Conservation (phyloP, 371 early-diverging fungal genomes). For the Umbelopsis sp. region DNA sequence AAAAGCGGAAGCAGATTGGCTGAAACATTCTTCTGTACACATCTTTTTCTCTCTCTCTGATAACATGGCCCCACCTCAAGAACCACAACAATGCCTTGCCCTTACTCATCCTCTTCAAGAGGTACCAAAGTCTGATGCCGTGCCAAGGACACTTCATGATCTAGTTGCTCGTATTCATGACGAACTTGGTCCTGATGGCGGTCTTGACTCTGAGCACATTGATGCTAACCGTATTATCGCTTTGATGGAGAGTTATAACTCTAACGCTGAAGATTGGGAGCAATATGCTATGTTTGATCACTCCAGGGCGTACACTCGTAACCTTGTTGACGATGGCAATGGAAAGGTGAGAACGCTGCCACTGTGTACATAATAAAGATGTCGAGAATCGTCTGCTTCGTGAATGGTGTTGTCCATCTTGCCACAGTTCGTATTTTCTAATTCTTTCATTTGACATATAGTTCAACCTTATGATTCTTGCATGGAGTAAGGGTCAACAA, state of each 20-base stretch:
- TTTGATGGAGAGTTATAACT: slow-evolving; percentile 68
- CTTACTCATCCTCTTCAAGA: background rate
- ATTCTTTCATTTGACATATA: slow-evolving; percentile 20
- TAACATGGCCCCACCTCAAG: slow-evolving; percentile 14
- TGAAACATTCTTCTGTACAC: slow-evolving; percentile 15
- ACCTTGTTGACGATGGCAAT: slow-evolving; percentile 91
- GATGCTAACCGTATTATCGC: slow-evolving; percentile 61
- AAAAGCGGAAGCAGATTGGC: background rate
- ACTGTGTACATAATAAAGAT: background rate
- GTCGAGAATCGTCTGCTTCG: background rate
- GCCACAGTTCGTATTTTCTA: background rate
- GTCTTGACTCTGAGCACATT: slow-evolving; percentile 63
- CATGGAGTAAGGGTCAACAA: slow-evolving; percentile 81
- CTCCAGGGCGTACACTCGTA: slow-evolving; percentile 76
- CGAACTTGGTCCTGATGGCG: slow-evolving; percentile 49
- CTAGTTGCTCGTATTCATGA: slow-evolving; percentile 49
- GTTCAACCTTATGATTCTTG: slow-evolving; percentile 91
- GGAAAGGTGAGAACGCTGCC: slow-evolving; percentile 57
- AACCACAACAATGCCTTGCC: slow-evolving; percentile 4
- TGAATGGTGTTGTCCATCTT: slow-evolving; percentile 6
- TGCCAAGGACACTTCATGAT: slow-evolving; percentile 44
- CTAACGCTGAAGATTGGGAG: slow-evolving; percentile 74
- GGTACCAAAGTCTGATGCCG: background rate
- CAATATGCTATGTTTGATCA: slow-evolving; percentile 82
- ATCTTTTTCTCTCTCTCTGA: background rate